Base-by-base conservation (phyloP, 192 early-diverging fungal genomes). In the Mortierella claussenii region DNA sequence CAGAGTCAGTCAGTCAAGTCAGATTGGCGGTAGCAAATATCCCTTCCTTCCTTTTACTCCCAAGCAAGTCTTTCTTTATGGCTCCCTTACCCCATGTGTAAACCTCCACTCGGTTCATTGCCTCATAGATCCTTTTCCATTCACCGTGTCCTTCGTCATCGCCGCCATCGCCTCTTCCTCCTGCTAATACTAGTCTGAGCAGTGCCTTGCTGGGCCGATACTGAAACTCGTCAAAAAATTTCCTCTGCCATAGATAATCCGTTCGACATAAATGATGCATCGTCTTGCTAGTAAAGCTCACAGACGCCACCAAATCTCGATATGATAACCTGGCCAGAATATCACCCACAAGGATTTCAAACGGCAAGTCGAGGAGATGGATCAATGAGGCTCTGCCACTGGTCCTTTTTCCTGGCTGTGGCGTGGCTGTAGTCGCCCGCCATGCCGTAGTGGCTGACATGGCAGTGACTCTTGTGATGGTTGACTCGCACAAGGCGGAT, bases 31-130 rank as follows among this genome's bases (percentile, higher is more conserved):
- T 40, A 7, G 15, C 43, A 45, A 45, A 45, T 20, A 20, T 3
- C 43, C 6, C 4, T 43, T 57, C 3, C 44, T 10, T 44, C 17
- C 20, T 57, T 15, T 44, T 42, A n/a, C n/a, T n/a, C n/a, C n/a
- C n/a, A n/a, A n/a, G n/a, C n/a, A n/a, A n/a, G n/a, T n/a, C n/a
- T n/a, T n/a, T n/a, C n/a, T n/a, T n/a, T n/a, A n/a, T n/a, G n/a
- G n/a, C n/a, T n/a, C n/a, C n/a, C 42, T 54, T 75, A 75, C 71
- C 71, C 71, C 71, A 75, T 23, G 71, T 60, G 48, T 75, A 75
- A 11, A 75, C 71, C 21, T 75, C 71, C 4, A 75, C 63, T 20
- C 57, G 71, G 34, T 66, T 50, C 71, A 75, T 75, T 3, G 71
- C 71, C 43, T 75, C 56, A 28, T 75, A 75, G 15, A 75, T 45